These are phyloP conservation scores for Dendrostoma leiphaemia DNA, from an alignment of 2,329 filamentous ascomycete genomes.

Conservation along the genomic window DNA sequence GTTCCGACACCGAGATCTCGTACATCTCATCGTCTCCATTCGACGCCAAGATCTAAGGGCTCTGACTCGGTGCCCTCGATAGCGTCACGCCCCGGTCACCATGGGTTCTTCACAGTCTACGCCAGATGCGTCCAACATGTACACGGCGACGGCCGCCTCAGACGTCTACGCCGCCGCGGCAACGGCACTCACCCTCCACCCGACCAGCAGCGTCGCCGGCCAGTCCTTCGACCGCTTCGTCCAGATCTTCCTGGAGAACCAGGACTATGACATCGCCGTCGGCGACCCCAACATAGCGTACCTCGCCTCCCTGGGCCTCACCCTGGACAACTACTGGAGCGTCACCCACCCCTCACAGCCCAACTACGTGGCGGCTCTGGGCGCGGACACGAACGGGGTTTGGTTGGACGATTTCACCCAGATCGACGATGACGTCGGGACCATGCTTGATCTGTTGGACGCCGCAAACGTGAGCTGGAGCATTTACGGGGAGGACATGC, in stretches of 20 bases:
- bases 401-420: conserved; percentile 49
- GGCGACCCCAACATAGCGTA: conserved; percentile 46
- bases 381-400: conserved; percentile 57
- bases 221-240: conserved; percentile 57
- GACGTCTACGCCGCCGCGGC: conserved; percentile 38
- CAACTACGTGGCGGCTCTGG: conserved; percentile 59
- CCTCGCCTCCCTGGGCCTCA: conserved; percentile 53
- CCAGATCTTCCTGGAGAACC: conserved; percentile 61
- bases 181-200: conserved; percentile 40
- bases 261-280: conserved; percentile 48
- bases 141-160: conserved; percentile 28
- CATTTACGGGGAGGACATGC: conserved; percentile 54
- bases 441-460: conserved; percentile 49
- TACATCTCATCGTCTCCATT: too few species aligned
- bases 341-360: conserved; percentile 60
- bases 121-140: conserved; percentile 13
- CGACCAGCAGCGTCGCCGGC: conserved; percentile 46
- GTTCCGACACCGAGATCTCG: too few species aligned
- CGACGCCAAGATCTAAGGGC: too few species aligned
- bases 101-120: conserved; percentile 17
- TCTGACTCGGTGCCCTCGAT: too few species aligned
- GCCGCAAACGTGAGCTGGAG: conserved; percentile 46
- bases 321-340: conserved; percentile 51
- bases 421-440: conserved; percentile 41
- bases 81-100: not conserved